Conservation (phyloP, 2,329 filamentous ascomycete species). For the Phialemoniopsis sp. region DNA sequence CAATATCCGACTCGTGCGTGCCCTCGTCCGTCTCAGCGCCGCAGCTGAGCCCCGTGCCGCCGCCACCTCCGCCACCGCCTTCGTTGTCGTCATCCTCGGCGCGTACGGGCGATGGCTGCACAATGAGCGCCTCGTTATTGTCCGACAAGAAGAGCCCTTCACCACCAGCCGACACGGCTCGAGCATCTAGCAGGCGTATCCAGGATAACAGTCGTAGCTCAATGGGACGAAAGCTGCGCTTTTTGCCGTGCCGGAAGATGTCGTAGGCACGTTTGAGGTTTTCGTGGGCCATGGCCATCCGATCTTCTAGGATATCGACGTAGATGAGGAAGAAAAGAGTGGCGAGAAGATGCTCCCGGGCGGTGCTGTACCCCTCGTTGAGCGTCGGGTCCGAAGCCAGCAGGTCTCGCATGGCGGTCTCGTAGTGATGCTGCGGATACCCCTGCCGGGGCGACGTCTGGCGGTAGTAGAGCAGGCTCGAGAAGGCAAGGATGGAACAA, state of each 20-base stretch:
- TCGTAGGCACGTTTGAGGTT: conserved; percentile 44
- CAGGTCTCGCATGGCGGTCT: conserved; percentile 16
- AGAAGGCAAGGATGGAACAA: conserved; percentile 44
- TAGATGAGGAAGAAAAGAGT: conserved; percentile 49
- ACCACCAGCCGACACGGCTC: conserved; percentile 50
- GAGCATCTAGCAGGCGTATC: conserved; percentile 48
- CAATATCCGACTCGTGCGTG: conserved; percentile 24
- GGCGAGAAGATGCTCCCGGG: conserved; percentile 36
- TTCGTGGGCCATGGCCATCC: conserved; percentile 35
- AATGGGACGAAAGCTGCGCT: conserved; percentile 24
- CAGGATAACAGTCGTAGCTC: conserved; percentile 46
- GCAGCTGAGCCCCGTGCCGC: too few relatives aligned
- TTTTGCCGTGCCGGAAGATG: conserved; percentile 35
- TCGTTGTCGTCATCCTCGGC: conserved; percentile 24
- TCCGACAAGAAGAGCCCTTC: conserved; percentile 47
- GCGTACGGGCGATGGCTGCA: conserved; percentile 33
- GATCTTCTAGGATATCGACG: conserved; percentile 38
- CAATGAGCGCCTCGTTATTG: conserved; percentile 38
- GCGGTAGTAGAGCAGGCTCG: conserved; percentile 34
- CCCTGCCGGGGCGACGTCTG: conserved; percentile 20
- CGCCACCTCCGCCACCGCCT: conserved; percentile 9
- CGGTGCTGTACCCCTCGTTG: conserved; percentile 18
- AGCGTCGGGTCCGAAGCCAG: conserved; percentile 2
- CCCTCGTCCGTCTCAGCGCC: too few relatives aligned
- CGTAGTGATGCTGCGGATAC: conserved; percentile 27